phyloP scores from a whole-genome alignment of 305 asterid genomes.

The Salvia sclarea region DNA sequence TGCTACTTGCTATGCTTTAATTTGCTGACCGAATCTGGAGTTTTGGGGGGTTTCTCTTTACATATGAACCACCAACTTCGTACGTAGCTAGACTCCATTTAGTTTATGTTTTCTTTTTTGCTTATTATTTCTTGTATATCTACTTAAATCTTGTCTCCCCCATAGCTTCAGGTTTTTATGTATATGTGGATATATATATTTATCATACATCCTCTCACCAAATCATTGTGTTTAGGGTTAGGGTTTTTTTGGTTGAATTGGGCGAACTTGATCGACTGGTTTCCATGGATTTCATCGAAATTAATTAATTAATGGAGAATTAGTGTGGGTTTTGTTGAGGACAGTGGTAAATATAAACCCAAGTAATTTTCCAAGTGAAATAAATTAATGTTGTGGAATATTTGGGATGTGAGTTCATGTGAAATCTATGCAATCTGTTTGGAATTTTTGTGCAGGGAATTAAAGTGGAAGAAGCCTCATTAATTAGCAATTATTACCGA shows the following conservation, averaged over 20 bases:
- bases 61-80: constrained; percentile 53
- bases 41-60: constrained; percentile 35
- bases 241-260: constrained; percentile 39
- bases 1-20: constrained; percentile 33
- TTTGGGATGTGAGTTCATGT: constrained; percentile 31
- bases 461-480: constrained; percentile 15
- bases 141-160: constrained; percentile 24
- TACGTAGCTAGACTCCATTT: constrained; percentile 8
- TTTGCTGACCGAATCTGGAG: constrained; percentile 34
- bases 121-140: constrained; percentile 18
- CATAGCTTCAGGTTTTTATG: constrained; percentile 17
- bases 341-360: no score
- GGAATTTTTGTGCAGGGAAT: constrained; percentile 32
- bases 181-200: background rate
- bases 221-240: constrained; percentile 42
- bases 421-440: constrained; percentile 31
- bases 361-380: constrained; percentile 15
- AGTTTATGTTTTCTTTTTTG: constrained; percentile 31
- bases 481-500: constrained; percentile 19
- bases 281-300: no score
- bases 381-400: constrained; percentile 30
- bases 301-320: no score
- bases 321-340: no score
- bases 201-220: background rate
- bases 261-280: background rate